Base-by-base conservation (phyloP, 1,284 basidiomycete genomes). In the Ustilago nuda region DNA sequence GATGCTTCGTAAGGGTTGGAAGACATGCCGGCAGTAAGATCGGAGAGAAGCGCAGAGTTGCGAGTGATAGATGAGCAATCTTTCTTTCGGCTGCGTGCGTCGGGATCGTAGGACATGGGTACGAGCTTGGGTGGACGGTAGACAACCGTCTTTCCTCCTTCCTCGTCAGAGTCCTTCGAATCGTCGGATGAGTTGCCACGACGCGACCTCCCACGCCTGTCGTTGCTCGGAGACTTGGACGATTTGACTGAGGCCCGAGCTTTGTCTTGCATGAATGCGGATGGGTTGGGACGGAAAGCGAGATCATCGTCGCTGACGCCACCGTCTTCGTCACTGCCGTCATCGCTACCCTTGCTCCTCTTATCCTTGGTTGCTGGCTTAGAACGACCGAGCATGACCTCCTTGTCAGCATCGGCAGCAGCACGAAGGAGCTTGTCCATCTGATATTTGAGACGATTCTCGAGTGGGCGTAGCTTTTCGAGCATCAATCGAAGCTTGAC, bases 61-160 rank as follows among this genome's bases (percentile, higher is more conserved):
- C 79, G 72, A n/a, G 76, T 75, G 57, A 72, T 64, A 12, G 70
- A 75, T 1, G 70, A 56, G 8, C 48, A 45, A 17, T 58, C 87
- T 71, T 82, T 75, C 43, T 66, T 85, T 83, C 89, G 90, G 48
- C 85, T 77, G 4, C 88, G 86, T 6, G 88, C 87, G 76, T 94
- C 93, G 50, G 89, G 78, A 50, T 83, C 90, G 87, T 98, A 99
- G 0, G 95, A 94, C 86, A 96, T 90, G 0, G 96, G 94, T 0
- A 95, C 96, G 32, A 99, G 87, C 76, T 93, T 92, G 0, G 97
- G 96, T 8, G 96, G 95, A 35, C 91, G 92, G 86, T 99, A 99
- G 54, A 98, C 90, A 1, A 51, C 70, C 2, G 66, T 65, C 61
- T 71, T 76, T n/a, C 74, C 74, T 23, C 66, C 74, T 33, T 63